Percentiles rank a stretch among this genome's conserved stretches.
Conservation (phyloP, 23 red algal genomes). For the Gracilaria domingensis region DNA sequence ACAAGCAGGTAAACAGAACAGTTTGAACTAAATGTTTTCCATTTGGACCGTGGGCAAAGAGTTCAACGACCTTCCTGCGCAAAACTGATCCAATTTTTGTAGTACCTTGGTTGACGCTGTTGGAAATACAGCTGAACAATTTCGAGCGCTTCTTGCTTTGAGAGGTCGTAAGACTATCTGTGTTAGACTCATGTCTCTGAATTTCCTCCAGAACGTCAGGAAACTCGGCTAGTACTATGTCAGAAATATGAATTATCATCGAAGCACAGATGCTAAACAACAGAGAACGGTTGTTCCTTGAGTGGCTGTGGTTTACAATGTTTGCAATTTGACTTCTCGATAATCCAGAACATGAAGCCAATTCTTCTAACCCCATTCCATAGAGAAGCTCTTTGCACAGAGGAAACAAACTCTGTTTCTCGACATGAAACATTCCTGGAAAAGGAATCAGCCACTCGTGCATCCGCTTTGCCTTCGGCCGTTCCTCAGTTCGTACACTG, state of each 20-base stretch:
- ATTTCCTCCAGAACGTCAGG: neutral
- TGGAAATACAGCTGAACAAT: neutral
- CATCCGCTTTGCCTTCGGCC: neutral
- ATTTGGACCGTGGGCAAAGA: slow-evolving; percentile 6
- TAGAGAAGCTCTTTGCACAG: slow-evolving; percentile 17
- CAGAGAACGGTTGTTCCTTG: neutral
- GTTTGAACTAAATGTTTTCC: slow-evolving; percentile 13
- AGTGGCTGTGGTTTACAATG: neutral
- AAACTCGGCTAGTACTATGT: neutral
- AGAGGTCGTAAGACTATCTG: too few species aligned
- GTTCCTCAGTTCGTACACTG: too few species aligned
- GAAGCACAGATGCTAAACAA: neutral
- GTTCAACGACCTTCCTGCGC: neutral
- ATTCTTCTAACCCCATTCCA: neutral
- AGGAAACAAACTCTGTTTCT: slow-evolving; percentile 24
- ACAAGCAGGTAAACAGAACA: neutral
- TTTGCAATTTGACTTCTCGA: neutral
- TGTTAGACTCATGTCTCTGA: too few species aligned
- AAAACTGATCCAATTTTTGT: neutral
- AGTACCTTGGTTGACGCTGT: neutral
- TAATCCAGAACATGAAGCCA: neutral
- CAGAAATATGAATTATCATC: neutral
- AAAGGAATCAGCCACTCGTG: neutral
- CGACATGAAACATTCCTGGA: slow-evolving; percentile 1
- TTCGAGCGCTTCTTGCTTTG: too few species aligned